Evolutionary conservation across 805 yeast genomes (phyloP), one percentile per base, ranked within the genome.

Genomic region (Barnettozyma siamensis): DNA sequence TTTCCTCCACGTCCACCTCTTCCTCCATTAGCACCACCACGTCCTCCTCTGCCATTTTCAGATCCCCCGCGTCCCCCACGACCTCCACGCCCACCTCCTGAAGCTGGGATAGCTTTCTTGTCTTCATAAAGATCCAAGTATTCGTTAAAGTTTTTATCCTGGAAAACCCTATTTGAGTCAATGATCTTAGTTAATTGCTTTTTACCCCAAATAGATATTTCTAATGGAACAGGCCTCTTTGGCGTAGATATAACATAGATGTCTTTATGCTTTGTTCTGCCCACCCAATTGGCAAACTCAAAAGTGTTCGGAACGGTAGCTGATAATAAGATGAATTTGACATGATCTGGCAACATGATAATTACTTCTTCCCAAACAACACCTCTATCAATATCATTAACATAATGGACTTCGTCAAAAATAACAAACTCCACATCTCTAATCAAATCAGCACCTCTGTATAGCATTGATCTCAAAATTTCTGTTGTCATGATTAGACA

Each of bases 311-410:
- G 99, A 7, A 93, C 98, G 0, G 99, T 93, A 5, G 99, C 99
- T 11, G 96, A 87, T 31, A 93, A 69, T 31, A 93, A 67, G 47
- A 93, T 88, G 53, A 86, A 84, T 57, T 91, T 91, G 44, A 93
- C 93, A 58, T 93, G 97, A 49, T 89, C 96, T 0, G 99, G 99
- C 27, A 93, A 69, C 95, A 93, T 88, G 52, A 93, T 93, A 46
- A 93, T 93, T 18, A 93, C 97, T 64, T 93, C 99, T 66, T 93
- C 99, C 99, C 99, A 93, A 4, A 93, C 99, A 12, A 93, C 99
- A 57, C 99, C 99, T 62, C 99, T 79, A 55, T 88, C 96, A 43
- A 87, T 82, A 65, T 93, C 99, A 60, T 93, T 93, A 47, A 93
- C 96, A 59, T 93, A 93, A 64, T 93, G 99, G 2, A 93, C 99